These are phyloP conservation scores for Strobilomyces dryophilus DNA, from an alignment of 768 basidiomycete species.

Conservation along the genomic window DNA sequence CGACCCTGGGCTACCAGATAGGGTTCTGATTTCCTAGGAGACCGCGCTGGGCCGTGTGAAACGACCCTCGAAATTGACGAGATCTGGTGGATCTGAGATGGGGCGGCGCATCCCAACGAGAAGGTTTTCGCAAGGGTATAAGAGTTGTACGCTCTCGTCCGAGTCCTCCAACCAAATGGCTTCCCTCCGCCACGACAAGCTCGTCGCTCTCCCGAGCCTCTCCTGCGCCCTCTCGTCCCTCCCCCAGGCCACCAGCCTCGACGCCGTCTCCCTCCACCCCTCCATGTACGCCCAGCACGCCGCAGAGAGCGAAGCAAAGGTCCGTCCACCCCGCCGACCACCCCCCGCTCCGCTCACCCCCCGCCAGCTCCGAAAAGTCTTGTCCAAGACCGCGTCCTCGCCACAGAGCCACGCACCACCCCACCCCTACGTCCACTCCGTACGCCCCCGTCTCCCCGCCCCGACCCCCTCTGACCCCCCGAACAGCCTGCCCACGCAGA, in stretches of 20 bases:
- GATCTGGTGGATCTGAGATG: slow-evolving; percentile 19
- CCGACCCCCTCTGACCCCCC: slow-evolving; percentile 1
- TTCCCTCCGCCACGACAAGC: slow-evolving; percentile 40
- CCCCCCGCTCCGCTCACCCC: slow-evolving; percentile 6
- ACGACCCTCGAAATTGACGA: slow-evolving; percentile 21
- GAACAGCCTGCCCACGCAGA: slow-evolving; percentile 35
- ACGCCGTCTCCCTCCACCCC: slow-evolving; percentile 61
- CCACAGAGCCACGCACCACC: slow-evolving; percentile 33
- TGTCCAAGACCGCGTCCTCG: slow-evolving; percentile 46
- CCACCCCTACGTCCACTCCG: slow-evolving; percentile 36
- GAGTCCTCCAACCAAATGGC: slow-evolving; percentile 22
- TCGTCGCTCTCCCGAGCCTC: slow-evolving; percentile 71
- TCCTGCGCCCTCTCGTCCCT: slow-evolving; percentile 64
- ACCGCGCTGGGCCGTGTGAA: slow-evolving; percentile 24
- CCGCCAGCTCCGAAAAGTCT: slow-evolving; percentile 55
- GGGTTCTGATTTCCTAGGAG: slow-evolving; percentile 26
- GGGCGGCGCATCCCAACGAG: slow-evolving; percentile 25
- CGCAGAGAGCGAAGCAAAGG: slow-evolving; percentile 75
- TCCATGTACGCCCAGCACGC: slow-evolving; percentile 65
- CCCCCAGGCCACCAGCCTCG: slow-evolving; percentile 68
- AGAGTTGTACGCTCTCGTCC: slow-evolving; percentile 8
- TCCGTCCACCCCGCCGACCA: slow-evolving; percentile 24
- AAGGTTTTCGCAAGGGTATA: slow-evolving; percentile 10
- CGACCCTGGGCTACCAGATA: not conserved
- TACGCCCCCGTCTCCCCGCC: slow-evolving; percentile 19